Percentiles rank a stretch among this genome's conserved stretches.
Conservation (phyloP, 78 protist genomes). For the Dictyostelium brefeldianum region DNA sequence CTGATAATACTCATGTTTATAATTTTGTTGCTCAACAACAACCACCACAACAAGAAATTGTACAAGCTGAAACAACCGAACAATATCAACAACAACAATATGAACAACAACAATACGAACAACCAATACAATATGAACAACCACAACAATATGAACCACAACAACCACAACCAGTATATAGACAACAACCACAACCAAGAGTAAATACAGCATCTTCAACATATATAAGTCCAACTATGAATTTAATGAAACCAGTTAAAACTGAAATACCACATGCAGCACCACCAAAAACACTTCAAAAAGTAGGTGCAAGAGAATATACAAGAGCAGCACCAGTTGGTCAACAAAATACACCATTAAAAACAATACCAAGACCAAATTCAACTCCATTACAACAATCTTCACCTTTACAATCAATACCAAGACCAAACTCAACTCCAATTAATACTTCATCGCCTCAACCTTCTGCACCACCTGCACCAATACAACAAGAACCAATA, state of each 20-base stretch:
- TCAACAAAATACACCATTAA: not conserved
- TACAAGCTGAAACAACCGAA: not conserved
- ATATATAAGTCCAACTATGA: not conserved
- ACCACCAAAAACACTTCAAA: not conserved
- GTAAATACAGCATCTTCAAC: not conserved
- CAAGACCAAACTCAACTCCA: not conserved
- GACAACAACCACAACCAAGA: not conserved
- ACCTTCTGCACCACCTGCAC: slow-evolving; percentile 19
- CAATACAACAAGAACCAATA: not conserved
- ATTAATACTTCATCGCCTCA: not conserved
- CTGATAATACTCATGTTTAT: not conserved
- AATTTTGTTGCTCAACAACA: not conserved
- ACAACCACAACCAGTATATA: not conserved
- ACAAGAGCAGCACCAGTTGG: not conserved
- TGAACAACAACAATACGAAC: not conserved
- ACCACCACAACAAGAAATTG: not conserved
- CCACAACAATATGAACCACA: not conserved
- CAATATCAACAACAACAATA: not conserved
- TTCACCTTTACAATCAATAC: not conserved
- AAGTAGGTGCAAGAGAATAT: slow-evolving; percentile 12
- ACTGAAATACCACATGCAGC: slow-evolving; percentile 6
- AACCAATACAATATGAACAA: not conserved
- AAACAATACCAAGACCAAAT: not conserved
- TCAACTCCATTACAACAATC: not conserved
- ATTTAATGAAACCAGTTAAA: slow-evolving; percentile 2